A percentile compares a stretch with the other conserved stretches of the same genome.
Evolutionary conservation across 108 stramenopile genomes (phyloP).

Genomic region (Nitzschia putrida): DNA sequence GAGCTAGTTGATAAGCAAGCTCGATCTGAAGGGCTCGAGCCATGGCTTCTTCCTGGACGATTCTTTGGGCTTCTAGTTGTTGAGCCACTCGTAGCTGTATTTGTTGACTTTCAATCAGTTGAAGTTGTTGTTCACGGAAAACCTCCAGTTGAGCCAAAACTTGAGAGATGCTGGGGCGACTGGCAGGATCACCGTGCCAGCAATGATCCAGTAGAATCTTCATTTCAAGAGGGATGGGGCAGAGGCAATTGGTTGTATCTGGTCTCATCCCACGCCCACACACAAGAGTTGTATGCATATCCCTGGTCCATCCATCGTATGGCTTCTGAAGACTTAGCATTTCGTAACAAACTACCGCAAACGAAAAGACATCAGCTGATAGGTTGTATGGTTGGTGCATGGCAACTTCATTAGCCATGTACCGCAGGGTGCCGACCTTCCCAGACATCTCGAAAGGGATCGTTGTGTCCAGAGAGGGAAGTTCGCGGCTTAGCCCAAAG

Average conservation of each 20-base stretch:
- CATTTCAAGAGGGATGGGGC: slow-evolving; percentile 33
- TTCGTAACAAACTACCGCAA: slow-evolving; percentile 69
- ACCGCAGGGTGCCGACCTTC: slow-evolving; percentile 62
- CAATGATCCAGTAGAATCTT: slow-evolving; percentile 23
- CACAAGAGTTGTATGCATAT: slow-evolving; percentile 74
- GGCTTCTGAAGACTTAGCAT: slow-evolving; percentile 62
- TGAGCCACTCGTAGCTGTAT: slow-evolving; percentile 12
- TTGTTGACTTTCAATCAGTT: slow-evolving; percentile 28
- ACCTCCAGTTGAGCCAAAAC: slow-evolving; percentile 23
- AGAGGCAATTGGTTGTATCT: slow-evolving; percentile 23
- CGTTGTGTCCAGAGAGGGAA: slow-evolving; percentile 51
- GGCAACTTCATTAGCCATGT: slow-evolving; percentile 77
- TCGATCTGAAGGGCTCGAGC: slow-evolving; percentile 7
- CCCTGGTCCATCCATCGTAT: slow-evolving; percentile 68
- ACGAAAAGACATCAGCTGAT: slow-evolving; percentile 69
- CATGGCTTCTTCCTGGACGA: neutral
- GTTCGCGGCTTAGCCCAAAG: slow-evolving; percentile 77
- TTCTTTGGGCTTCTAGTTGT: slow-evolving; percentile 23
- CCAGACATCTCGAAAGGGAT: slow-evolving; percentile 55
- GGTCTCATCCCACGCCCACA: slow-evolving; percentile 49
- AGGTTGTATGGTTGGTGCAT: slow-evolving; percentile 61
- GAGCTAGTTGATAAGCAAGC: slow-evolving; percentile 2
- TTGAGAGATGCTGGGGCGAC: slow-evolving; percentile 31
- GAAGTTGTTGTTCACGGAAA: slow-evolving; percentile 14
- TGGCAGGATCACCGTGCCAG: slow-evolving; percentile 30